Percentiles rank a stretch among this genome's conserved stretches.
phyloP scores from a whole-genome alignment of 129 eudicot species.

The Solidago caesia region DNA sequence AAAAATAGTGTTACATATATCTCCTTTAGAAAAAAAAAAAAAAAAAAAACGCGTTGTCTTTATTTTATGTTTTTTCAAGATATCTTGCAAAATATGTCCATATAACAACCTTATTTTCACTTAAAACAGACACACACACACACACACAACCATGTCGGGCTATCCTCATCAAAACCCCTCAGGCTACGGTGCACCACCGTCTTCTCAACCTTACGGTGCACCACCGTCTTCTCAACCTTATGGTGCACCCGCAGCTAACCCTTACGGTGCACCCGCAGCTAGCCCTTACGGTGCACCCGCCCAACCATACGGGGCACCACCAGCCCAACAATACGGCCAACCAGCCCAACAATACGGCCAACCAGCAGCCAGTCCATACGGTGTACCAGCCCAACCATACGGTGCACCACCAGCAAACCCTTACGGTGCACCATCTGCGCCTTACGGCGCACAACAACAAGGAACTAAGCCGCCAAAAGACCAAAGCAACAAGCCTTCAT shows the following conservation, averaged over 20 bases:
- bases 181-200: constrained; percentile 37
- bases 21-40: too few species aligned
- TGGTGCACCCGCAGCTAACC: constrained; percentile 36
- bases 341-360: constrained; percentile 34
- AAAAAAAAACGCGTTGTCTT: too few species aligned
- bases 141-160: constrained; percentile 23
- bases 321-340: constrained; percentile 37
- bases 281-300: constrained; percentile 46
- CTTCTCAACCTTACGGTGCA: too few species aligned
- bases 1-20: too few species aligned
- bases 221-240: constrained; percentile 48
- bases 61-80: too few species aligned
- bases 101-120: too few species aligned
- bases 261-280: constrained; percentile 38
- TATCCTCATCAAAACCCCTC: constrained; percentile 35
- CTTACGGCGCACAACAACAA: constrained; percentile 39
- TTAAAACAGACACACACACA: too few species aligned
- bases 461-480: constrained; percentile 44
- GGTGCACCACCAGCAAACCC: constrained; percentile 36
- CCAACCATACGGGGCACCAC: constrained; percentile 11
- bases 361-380: constrained; percentile 16
- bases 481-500: constrained; percentile 29
- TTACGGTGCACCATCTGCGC: constrained; percentile 49
- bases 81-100: too few species aligned
- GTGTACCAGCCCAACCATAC: constrained; percentile 19